Evolutionary conservation across 177 flowering plant genomes (phyloP).

Genomic region (Vitis hybrid): DNA sequence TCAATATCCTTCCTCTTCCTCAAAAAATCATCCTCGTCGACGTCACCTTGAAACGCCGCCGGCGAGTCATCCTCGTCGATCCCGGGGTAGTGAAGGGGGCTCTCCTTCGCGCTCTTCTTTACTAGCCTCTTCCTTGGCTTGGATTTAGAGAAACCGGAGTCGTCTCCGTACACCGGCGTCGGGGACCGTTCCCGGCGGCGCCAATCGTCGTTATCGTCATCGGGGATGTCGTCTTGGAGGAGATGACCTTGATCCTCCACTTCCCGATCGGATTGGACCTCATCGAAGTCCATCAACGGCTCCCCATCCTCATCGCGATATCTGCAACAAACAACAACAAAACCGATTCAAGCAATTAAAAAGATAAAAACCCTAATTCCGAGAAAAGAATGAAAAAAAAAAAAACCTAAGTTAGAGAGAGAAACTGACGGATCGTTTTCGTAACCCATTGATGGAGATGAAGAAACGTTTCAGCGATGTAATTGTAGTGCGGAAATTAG

Average conservation of each 20-base stretch:
- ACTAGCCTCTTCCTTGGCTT: slow-evolving; percentile 76
- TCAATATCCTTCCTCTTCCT: slow-evolving; percentile 38
- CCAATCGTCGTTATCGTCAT: slow-evolving; percentile 33
- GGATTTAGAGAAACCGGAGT: slow-evolving; percentile 23
- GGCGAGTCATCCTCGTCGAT: slow-evolving; percentile 35
- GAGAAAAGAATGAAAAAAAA: not conserved
- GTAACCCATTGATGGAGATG: slow-evolving; percentile 40
- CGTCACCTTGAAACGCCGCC: slow-evolving; percentile 20
- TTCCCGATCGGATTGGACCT: slow-evolving; percentile 28
- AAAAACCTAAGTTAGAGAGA: slow-evolving; percentile 1
- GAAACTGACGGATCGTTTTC: slow-evolving; percentile 58
- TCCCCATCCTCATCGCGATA: slow-evolving; percentile 88
- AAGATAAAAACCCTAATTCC: slow-evolving; percentile 21
- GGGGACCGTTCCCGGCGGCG: slow-evolving; percentile 47
- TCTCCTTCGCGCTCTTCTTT: slow-evolving; percentile 48
- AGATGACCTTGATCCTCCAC: slow-evolving; percentile 13
- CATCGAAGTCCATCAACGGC: slow-evolving; percentile 78
- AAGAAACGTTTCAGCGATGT: too few species aligned
- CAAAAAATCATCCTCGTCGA: slow-evolving; percentile 21
- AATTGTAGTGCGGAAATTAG: too few species aligned
- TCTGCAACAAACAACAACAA: slow-evolving; percentile 31
- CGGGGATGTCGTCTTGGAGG: slow-evolving; percentile 6
- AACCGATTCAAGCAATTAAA: not conserved
- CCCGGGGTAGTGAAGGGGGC: slow-evolving; percentile 8
- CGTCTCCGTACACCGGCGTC: slow-evolving; percentile 62